Evolutionary conservation across 768 basidiomycete genomes (phyloP).

Genomic region (Naganishia onofrii): DNA sequence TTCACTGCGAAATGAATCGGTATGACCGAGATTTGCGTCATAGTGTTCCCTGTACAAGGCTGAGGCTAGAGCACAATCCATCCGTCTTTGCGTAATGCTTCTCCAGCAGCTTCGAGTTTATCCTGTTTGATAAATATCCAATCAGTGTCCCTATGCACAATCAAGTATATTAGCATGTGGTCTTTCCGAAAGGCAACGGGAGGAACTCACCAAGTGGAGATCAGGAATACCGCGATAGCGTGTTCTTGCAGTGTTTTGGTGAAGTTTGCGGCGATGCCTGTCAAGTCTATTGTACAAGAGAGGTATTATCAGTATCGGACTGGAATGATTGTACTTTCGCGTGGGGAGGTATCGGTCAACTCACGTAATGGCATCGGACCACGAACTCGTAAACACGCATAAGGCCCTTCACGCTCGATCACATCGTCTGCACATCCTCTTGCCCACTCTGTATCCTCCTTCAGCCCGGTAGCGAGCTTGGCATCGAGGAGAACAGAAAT

Average conservation of each 20-base stretch:
- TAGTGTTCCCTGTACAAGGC: not conserved
- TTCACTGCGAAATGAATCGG: too few relatives aligned
- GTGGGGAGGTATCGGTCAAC: not conserved
- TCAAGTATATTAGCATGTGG: not conserved
- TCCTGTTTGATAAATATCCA: conserved; percentile 29
- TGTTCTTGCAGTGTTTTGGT: conserved; percentile 19
- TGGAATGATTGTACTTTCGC: not conserved
- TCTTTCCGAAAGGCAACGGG: not conserved
- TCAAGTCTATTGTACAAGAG: conserved; percentile 2
- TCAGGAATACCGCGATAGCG: conserved; percentile 26
- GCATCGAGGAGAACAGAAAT: conserved; percentile 10
- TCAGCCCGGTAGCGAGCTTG: not conserved
- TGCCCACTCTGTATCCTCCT: conserved; percentile 1
- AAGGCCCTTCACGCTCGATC: conserved; percentile 25
- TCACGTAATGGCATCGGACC: conserved; percentile 29
- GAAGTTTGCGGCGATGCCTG: conserved; percentile 28
- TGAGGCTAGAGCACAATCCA: conserved; percentile 18
- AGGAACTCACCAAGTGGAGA: conserved; percentile 24
- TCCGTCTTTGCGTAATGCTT: conserved; percentile 19
- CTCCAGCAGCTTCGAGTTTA: conserved; percentile 6
- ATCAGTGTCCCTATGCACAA: conserved; percentile 25
- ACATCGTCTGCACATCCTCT: not conserved
- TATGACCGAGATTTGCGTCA: too few relatives aligned
- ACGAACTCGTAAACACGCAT: conserved; percentile 26
- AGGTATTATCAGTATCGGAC: too few relatives aligned